A percentile compares a stretch with the other conserved stretches of the same genome.
Conservation (phyloP, 1,139 yeast species). For the Saccharomyces hybrid region DNA sequence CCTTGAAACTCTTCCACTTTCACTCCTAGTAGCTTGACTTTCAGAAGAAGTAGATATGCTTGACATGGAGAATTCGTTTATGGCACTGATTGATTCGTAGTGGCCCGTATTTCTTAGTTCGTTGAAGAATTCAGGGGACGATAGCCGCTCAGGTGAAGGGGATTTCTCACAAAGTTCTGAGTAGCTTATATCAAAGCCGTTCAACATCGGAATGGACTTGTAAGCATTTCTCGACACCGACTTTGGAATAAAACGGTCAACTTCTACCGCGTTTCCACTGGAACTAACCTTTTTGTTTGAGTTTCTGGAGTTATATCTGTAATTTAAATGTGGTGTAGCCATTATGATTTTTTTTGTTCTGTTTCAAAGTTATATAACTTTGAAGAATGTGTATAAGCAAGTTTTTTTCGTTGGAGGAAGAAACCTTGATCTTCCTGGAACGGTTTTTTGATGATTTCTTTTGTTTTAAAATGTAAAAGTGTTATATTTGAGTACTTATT, state of each 20-base stretch:
- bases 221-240: constrained; percentile 27
- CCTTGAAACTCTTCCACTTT: constrained; percentile 5
- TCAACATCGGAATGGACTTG: constrained; percentile 18
- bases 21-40: constrained; percentile 8
- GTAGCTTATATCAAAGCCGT: constrained; percentile 11
- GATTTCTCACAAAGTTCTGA: constrained; percentile 14
- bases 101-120: constrained; percentile 21
- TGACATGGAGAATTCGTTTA: constrained; percentile 12
- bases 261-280: constrained; percentile 4
- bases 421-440: not conserved
- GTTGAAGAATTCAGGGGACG: constrained; percentile 28
- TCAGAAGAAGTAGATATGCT: constrained; percentile 13
- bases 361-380: not conserved
- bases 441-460: not conserved
- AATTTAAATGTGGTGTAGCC: not conserved
- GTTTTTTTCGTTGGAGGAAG: not conserved
- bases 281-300: constrained; percentile 1
- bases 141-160: constrained; percentile 24
- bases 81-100: constrained; percentile 18
- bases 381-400: not conserved
- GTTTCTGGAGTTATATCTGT: not conserved
- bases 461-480: not conserved
- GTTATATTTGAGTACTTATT: not conserved
- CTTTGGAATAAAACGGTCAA: constrained; percentile 33
- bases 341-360: not conserved